A percentile compares a stretch with the other conserved stretches of the same genome.
These are phyloP conservation scores for Citrus sp. DNA, from an alignment of 345 rosid species.

Conservation along the genomic window DNA sequence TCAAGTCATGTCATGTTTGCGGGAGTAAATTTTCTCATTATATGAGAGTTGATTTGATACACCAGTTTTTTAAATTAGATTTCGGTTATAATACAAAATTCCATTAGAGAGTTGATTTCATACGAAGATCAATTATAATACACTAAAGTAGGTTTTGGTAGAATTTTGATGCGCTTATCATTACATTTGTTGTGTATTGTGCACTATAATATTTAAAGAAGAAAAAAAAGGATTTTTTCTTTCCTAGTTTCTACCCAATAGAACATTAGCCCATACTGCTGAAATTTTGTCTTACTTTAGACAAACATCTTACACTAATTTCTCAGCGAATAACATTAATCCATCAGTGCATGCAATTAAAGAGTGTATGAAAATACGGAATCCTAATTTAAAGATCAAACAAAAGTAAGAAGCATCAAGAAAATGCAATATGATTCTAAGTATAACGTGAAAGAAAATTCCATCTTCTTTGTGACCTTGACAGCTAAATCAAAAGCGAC, in stretches of 20 bases:
- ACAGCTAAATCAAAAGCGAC: slow-evolving; percentile 5
- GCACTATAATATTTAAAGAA: no score
- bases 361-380: background rate
- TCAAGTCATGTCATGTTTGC: background rate
- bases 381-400: background rate
- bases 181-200: no score
- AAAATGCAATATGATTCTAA: background rate
- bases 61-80: no score
- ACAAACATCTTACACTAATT: slow-evolving; percentile 16
- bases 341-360: background rate
- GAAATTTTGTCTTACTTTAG: slow-evolving; percentile 25
- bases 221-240: background rate
- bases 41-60: no score
- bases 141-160: no score
- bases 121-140: no score
- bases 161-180: no score
- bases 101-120: no score
- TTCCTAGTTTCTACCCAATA: slow-evolving; percentile 5
- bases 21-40: no score
- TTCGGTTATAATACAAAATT: no score
- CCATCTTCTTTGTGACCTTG: background rate
- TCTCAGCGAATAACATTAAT: slow-evolving; percentile 3
- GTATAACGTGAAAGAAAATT: background rate
- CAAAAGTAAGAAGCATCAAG: background rate
- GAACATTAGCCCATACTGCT: slow-evolving; percentile 15